These are phyloP conservation scores for Amauroascus verrucosus DNA, from an alignment of 2,329 filamentous ascomycete genomes.

Conservation along the genomic window DNA sequence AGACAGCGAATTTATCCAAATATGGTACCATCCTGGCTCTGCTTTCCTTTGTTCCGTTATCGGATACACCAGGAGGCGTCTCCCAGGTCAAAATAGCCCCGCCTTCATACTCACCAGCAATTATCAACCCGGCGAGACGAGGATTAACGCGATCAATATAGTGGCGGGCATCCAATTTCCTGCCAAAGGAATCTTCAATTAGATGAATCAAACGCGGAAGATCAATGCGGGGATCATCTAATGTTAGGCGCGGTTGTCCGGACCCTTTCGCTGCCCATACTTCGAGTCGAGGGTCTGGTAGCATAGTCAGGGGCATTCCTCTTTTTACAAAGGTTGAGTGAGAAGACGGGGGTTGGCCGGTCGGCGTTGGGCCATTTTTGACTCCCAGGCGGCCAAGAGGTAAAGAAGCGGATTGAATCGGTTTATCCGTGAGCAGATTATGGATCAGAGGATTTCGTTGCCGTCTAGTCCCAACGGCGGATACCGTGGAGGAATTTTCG, in stretches of 20 bases:
- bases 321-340: conserved; percentile 77
- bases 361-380: conserved; percentile 26
- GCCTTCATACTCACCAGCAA: conserved; percentile 93
- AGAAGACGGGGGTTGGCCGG: conserved; percentile 32
- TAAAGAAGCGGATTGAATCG: conserved; percentile 80
- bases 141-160: conserved; percentile 73
- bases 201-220: conserved; percentile 70
- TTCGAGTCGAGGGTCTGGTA: conserved; percentile 56
- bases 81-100: conserved; percentile 95
- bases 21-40: conserved; percentile 69
- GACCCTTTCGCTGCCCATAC: conserved; percentile 59
- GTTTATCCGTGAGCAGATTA: conserved; percentile 91
- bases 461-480: conserved; percentile 47
- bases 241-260: conserved; percentile 50
- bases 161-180: conserved; percentile 70
- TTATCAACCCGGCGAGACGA: conserved; percentile 79
- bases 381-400: conserved; percentile 55
- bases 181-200: conserved; percentile 86
- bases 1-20: conserved; percentile 92
- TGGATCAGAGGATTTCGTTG: conserved; percentile 82
- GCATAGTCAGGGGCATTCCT: conserved; percentile 78
- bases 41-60: conserved; percentile 45
- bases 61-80: conserved; percentile 51
- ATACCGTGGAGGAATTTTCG: conserved; percentile 25
- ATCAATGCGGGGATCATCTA: conserved; percentile 75